Conservation (phyloP, 2,329 filamentous ascomycete species). For the Cladobotryum mycophilum region DNA sequence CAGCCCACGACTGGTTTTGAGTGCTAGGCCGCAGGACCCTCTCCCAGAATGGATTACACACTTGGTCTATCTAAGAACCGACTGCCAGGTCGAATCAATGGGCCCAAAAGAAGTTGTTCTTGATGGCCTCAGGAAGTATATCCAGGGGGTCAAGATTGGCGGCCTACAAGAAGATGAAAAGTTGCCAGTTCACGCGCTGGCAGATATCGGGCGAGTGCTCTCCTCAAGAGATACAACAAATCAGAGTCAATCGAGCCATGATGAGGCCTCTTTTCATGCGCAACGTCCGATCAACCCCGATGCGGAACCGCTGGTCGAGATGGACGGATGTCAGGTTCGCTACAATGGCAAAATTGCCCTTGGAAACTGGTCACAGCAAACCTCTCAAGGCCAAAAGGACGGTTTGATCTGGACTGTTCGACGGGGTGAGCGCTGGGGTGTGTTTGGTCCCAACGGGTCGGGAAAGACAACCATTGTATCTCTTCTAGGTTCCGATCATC, state of each 20-base stretch:
- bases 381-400: conserved; percentile 39
- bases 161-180: conserved; percentile 39
- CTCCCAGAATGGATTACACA: conserved; percentile 90
- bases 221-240: conserved; percentile 15
- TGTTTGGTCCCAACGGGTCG: conserved; percentile 90
- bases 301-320: conserved; percentile 74
- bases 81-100: conserved; percentile 58
- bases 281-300: conserved; percentile 18
- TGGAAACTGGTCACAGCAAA: conserved; percentile 69
- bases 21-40: conserved; percentile 75
- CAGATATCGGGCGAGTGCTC: conserved; percentile 44
- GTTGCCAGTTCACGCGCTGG: conserved; percentile 41
- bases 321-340: conserved; percentile 74
- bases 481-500: conserved; percentile 90
- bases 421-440: conserved; percentile 79
- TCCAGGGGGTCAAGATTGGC: conserved; percentile 40
- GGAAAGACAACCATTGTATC: conserved; percentile 94
- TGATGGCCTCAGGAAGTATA: conserved; percentile 42
- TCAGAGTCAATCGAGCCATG: not conserved
- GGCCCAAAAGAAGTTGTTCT: conserved; percentile 61
- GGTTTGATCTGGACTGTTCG: conserved; percentile 80
- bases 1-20: conserved; percentile 67
- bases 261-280: conserved; percentile 13
- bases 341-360: conserved; percentile 75
- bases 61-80: conserved; percentile 62